These are phyloP conservation scores for Leonotis leonurus DNA, from an alignment of 257 asterid genomes.

Conservation along the genomic window DNA sequence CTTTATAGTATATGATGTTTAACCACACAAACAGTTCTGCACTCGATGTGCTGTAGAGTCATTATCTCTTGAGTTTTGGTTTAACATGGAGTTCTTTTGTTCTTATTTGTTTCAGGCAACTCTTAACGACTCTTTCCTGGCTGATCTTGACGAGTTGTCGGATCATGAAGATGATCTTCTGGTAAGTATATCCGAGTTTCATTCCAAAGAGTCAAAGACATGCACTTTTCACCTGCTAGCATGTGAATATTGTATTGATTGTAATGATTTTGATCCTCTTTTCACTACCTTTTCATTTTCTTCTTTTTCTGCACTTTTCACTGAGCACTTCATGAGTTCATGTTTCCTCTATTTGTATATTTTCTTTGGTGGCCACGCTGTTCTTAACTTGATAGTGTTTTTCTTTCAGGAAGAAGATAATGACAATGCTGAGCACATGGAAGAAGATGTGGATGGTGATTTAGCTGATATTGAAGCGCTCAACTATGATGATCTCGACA, in stretches of 20 bases:
- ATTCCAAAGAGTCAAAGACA: not conserved
- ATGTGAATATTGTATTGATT: not conserved
- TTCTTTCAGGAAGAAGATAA: constrained; percentile 55
- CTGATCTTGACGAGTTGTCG: constrained; percentile 92
- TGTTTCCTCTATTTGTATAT: too few species aligned
- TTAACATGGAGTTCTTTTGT: not conserved
- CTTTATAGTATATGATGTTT: not conserved
- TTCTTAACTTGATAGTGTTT: constrained; percentile 8
- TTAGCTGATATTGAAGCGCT: constrained; percentile 86
- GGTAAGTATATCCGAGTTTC: constrained; percentile 37
- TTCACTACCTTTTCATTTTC: not conserved
- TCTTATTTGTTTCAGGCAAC: constrained; percentile 61
- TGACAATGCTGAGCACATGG: constrained; percentile 62
- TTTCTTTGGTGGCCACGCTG: not conserved
- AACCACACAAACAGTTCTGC: not conserved
- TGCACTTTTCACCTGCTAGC: not conserved
- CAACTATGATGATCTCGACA: constrained; percentile 87
- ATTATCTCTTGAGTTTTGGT: not conserved
- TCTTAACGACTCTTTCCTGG: constrained; percentile 90
- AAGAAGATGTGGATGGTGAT: constrained; percentile 85
- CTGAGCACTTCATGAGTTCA: not conserved
- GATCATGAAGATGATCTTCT: constrained; percentile 75
- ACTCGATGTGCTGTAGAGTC: constrained; percentile 1
- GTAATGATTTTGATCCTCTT: not conserved
- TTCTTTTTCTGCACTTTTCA: not conserved